Evolutionary conservation across 192 early-diverging fungal genomes (phyloP), one percentile per base, ranked within the genome.

Genomic region (Entomortierella chlamydospora): DNA sequence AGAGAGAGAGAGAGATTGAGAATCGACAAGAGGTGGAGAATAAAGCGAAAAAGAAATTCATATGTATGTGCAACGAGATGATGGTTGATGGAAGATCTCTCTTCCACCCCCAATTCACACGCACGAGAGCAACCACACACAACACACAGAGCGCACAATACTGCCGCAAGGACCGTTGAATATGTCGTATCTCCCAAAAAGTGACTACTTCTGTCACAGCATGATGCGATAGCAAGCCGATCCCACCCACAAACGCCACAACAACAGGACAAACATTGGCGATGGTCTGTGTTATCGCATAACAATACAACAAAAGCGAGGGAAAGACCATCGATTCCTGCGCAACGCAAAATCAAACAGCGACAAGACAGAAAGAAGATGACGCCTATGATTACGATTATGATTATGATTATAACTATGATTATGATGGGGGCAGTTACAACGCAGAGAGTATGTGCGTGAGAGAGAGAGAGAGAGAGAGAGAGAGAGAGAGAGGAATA

Each of bases 251-350:
- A 58, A 13, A 8, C 10, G 34, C 15, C 29, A 57, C n/a, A 58
- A 39, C 18, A 15, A 47, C n/a, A 39, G 22, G 28, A 0, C 26
- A 50, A 2, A 51, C 18, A 26, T 20, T 31, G 47, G 12, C 30
- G 56, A 62, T 62, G 61, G 61, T 62, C 61, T 62, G 61, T 62
- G 61, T 62, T 4, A 33, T n/a, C n/a, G n/a, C n/a, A 20, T 20
- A 34, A n/a, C 20, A n/a, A 30, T 9, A 18, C 29, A 33, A 33
- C 17, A 57, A 9, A 57, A 37, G 9, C 25, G 22, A 57, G 47
- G 61, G 61, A 62, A 62, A 62, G 45, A 62, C 23, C 59, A 61
- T 61, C 34, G 26, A 43, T 58, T 18, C 31, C 17, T 17, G 41
- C 41, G 23, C 28, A 37, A 57, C 22, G 8, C 54, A 15, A 51